These are phyloP conservation scores for Capsicum pubescens DNA, from an alignment of 257 asterid genomes.

Conservation along the genomic window DNA sequence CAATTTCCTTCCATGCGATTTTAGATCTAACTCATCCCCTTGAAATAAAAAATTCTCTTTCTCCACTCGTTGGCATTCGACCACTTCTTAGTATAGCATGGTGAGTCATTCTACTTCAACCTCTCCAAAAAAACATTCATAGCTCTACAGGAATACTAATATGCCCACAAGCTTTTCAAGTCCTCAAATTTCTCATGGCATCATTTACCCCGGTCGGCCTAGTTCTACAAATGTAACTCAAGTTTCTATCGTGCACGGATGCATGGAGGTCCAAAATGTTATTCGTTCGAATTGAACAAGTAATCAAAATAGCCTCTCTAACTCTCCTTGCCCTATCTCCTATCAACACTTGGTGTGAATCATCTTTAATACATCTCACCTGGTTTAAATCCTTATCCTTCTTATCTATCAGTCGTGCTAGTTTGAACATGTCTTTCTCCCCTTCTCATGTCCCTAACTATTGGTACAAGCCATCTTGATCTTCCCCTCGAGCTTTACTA, in stretches of 20 bases:
- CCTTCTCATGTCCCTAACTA: background rate
- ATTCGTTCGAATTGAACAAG: background rate
- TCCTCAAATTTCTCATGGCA: background rate
- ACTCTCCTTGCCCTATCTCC: background rate
- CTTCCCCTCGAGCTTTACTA: background rate
- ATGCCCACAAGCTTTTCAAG: background rate
- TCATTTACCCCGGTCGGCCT: no score
- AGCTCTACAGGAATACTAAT: background rate
- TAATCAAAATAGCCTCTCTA: background rate
- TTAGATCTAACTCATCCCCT: background rate
- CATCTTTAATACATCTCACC: background rate
- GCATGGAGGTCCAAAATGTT: no score
- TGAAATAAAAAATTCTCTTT: background rate
- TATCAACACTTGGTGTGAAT: slow-evolving; percentile 15
- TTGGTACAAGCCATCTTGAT: background rate
- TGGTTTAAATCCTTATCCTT: background rate
- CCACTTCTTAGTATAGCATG: background rate
- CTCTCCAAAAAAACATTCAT: background rate
- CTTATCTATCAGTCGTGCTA: background rate
- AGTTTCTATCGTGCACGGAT: no score
- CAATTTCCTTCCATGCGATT: background rate
- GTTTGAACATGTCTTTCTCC: background rate
- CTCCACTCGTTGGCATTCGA: background rate
- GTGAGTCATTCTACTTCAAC: background rate
- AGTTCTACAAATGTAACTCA: no score